A percentile compares a stretch with the other conserved stretches of the same genome.
phyloP scores from a whole-genome alignment of 306 rosid genomes.

The Trifolium dubium region DNA sequence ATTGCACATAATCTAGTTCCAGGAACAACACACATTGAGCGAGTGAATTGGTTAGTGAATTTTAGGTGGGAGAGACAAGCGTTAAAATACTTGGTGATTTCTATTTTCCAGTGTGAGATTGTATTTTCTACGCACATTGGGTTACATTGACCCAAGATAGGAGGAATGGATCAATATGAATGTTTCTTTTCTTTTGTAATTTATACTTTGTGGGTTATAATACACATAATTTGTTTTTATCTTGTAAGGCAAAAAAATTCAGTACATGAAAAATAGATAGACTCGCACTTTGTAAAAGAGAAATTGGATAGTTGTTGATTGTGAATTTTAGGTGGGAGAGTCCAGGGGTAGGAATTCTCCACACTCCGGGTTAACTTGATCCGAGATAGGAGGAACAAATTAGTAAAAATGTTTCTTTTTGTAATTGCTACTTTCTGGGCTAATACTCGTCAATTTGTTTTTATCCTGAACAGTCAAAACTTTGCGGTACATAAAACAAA shows the following conservation, averaged over 20 bases:
- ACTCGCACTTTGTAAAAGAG: too few relatives aligned
- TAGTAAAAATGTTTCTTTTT: not conserved
- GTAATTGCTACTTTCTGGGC: not conserved
- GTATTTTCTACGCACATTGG: not conserved
- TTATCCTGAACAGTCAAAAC: not conserved
- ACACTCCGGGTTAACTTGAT: not conserved
- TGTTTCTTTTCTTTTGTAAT: constrained; percentile 1
- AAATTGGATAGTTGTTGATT: too few relatives aligned
- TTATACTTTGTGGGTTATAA: not conserved
- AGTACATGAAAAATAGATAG: not conserved
- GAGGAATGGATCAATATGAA: not conserved
- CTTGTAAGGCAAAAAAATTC: not conserved
- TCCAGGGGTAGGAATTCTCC: not conserved
- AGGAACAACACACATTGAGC: not conserved
- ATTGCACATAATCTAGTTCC: not conserved
- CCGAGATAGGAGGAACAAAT: not conserved
- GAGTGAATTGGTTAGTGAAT: not conserved
- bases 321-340: not conserved
- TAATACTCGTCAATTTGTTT: not conserved
- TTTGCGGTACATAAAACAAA: not conserved
- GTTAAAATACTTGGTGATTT: not conserved
- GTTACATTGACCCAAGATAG: not conserved
- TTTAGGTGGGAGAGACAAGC: not conserved
- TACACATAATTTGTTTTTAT: not conserved
- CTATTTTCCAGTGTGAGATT: not conserved